Evolutionary conservation across 2,329 filamentous ascomycete species (phyloP).

Genomic region (Sclerotinia minor): DNA sequence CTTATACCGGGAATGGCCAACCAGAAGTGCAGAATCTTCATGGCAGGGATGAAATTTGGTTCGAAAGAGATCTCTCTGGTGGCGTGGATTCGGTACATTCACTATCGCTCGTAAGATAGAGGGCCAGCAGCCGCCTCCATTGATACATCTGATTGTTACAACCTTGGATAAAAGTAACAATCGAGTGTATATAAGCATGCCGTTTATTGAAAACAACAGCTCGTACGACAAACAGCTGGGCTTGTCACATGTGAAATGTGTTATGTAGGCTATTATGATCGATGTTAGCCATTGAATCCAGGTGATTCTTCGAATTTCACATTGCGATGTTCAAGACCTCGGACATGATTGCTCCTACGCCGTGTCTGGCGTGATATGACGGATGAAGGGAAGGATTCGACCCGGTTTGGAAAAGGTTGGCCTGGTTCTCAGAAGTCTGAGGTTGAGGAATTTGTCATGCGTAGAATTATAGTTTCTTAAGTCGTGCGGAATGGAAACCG

Average conservation of each 20-base stretch:
- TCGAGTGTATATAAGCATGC: not conserved
- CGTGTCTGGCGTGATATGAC: slow-evolving; percentile 2
- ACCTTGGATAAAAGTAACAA: not conserved
- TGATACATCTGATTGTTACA: not conserved
- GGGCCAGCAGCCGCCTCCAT: not conserved
- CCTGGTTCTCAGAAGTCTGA: not conserved
- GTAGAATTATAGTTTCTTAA: not conserved
- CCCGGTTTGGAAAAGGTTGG: not conserved
- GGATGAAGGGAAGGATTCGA: not conserved
- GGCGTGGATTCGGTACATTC: not conserved
- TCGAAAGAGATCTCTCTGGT: not conserved
- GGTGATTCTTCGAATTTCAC: not conserved
- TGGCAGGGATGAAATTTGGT: not conserved
- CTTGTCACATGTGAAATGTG: not conserved
- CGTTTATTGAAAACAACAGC: not conserved
- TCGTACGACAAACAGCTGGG: not conserved
- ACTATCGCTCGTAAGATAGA: not conserved
- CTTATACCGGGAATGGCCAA: not conserved
- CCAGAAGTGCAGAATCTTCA: not conserved
- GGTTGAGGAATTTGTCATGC: not conserved
- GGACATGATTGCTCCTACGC: not conserved
- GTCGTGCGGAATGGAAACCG: not conserved
- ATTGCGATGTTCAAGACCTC: not conserved
- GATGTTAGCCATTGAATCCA: not conserved
- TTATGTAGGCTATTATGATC: not conserved